Evolutionary conservation across 306 rosid species (phyloP).

Genomic region (Quercus agrifolia): DNA sequence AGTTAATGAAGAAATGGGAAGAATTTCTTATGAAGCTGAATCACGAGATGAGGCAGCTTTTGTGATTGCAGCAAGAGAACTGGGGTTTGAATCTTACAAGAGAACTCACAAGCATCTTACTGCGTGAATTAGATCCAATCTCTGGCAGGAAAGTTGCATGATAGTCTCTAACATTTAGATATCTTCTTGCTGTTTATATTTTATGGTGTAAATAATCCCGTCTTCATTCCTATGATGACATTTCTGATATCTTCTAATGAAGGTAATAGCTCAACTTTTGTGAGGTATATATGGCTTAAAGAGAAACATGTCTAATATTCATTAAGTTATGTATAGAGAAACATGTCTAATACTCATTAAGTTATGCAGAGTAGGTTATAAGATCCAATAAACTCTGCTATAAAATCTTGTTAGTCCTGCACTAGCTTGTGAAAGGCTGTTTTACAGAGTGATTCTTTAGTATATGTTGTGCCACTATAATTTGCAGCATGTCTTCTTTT

Average conservation of each 20-base stretch:
- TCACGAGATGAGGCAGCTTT: slow-evolving; percentile 97
- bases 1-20: slow-evolving; percentile 66
- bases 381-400: neutral
- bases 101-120: slow-evolving; percentile 64
- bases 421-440: neutral
- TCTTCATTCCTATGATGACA: neutral
- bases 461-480: neutral
- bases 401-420: neutral
- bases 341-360: no score
- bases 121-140: slow-evolving; percentile 59
- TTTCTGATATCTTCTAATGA: neutral
- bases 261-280: slow-evolving; percentile 4
- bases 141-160: slow-evolving; percentile 27
- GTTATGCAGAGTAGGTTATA: no score
- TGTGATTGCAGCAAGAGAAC: slow-evolving; percentile 32
- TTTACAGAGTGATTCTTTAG: neutral
- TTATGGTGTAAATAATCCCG: neutral
- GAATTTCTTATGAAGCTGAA: slow-evolving; percentile 88
- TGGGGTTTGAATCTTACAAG: slow-evolving; percentile 81
- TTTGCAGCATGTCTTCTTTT: neutral
- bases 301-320: no score
- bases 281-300: neutral
- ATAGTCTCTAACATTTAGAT: neutral
- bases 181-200: neutral
- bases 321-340: no score